Conservation (phyloP, 2,329 filamentous ascomycete genomes). For the Trichoderma atroviride region DNA sequence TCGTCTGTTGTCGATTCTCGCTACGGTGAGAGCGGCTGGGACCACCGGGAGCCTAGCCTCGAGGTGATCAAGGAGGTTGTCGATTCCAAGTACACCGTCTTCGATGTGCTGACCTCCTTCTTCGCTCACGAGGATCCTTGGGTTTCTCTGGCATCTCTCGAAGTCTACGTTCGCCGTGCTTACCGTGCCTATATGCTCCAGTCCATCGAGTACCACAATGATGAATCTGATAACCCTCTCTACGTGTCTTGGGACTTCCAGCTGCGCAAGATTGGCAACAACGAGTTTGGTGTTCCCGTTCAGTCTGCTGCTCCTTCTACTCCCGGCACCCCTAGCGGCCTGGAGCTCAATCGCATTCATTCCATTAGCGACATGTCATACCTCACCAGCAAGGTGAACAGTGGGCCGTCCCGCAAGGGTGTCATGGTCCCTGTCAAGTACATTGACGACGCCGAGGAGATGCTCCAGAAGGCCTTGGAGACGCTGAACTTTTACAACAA, state of each 20-base stretch:
- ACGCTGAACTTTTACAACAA: conserved; percentile 66
- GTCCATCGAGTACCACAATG: conserved; percentile 84
- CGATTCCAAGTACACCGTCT: conserved; percentile 97
- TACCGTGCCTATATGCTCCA: conserved; percentile 96
- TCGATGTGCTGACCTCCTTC: conserved; percentile 93
- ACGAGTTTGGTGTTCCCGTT: conserved; percentile 82
- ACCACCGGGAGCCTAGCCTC: conserved; percentile 88
- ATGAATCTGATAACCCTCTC: conserved; percentile 66
- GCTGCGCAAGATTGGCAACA: conserved; percentile 87
- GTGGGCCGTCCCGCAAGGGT: conserved; percentile 85
- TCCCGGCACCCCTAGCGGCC: conserved; percentile 70
- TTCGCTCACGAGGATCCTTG: conserved; percentile 92
- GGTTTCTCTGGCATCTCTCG: conserved; percentile 89
- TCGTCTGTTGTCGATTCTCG: conserved; percentile 95
- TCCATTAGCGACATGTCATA: conserved; percentile 98
- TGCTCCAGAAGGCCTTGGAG: conserved; percentile 81
- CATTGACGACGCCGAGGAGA: conserved; percentile 90
- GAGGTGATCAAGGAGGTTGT: conserved; percentile 96
- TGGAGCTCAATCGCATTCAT: conserved; percentile 68
- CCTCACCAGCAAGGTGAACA: conserved; percentile 69
- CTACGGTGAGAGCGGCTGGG: conserved; percentile 96
- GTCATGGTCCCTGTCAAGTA: conserved; percentile 93
- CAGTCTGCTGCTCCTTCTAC: conserved; percentile 81
- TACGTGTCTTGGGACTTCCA: conserved; percentile 96
- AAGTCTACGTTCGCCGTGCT: conserved; percentile 93